Evolutionary conservation across 495 filamentous ascomycete species (phyloP), one percentile per base, ranked within the genome.

Genomic region (Xylaria curta): DNA sequence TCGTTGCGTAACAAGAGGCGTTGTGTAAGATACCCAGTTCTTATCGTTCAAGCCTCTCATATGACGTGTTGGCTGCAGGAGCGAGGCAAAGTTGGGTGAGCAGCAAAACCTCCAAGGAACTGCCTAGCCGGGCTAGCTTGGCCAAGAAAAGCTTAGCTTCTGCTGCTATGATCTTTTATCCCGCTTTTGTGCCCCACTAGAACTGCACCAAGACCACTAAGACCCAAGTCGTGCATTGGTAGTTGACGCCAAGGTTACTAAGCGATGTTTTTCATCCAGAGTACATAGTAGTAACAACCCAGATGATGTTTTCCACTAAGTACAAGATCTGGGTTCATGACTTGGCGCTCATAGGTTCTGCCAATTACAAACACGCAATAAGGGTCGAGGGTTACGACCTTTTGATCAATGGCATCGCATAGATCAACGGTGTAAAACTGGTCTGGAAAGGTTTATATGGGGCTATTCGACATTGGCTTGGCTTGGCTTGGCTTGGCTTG

Each of bases 31-130:
- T n/a, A 49, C n/a, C 47, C 19, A 1, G 47, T 58, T 28, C 53
- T 58, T 8, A 17, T 31, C 24, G 10, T 58, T 65, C 62, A 46
- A 38, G 46, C 44, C 46, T 36, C 28, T 53, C 19, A 33, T 36
- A 56, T 67, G 65, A 67, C 65, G 65, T 67, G 65, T 12, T 56
- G 56, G 47, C 58, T 60, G 58, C 58, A 60, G 15, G 53, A 56
- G 26, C 4, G 12, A 17, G 26, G 53, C 53, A 56, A 56, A 56
- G 24, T 10, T 7, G 13, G 53, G 26, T 13, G 26, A n/a, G 33
- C 19, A 6, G 10, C 1, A 9, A 19, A 26, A 12, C 2, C 0
- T 17, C 58, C 58, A 60, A 38, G 58, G 58, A 60, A 38, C 58
- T 60, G 58, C 58, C 58, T 60, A 60, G 31, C 31, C 58, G 17